Evolutionary conservation across 1,284 basidiomycete genomes (phyloP), one percentile per base, ranked within the genome.

Genomic region (Ceratobasidium sp.): DNA sequence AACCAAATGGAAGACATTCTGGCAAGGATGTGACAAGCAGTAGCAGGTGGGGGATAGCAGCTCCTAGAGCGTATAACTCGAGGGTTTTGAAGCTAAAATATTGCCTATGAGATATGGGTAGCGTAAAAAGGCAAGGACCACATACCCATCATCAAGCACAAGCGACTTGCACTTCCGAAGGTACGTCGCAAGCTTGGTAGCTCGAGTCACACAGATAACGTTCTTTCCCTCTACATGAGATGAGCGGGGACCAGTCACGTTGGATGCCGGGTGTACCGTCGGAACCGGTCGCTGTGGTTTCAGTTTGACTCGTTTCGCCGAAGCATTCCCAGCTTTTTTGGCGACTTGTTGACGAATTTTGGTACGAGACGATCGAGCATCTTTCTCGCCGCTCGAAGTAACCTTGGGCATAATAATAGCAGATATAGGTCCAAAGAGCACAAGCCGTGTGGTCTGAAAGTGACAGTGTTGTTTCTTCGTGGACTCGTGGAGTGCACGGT

Each of bases 1-100:
- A 78, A 0, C 88, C 79, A 80, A 87, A 94, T 0, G 94, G 93
- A 24, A 96, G 85, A 66, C 92, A 88, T 9, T 88, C 84, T 0
- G 94, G 90, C 6, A 96, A 84, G 19, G 93, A 90, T 16, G 90
- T 86, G 5, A 88, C 83, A 1, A 96, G 85, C 48, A 90, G 87
- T 34, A 93, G 82, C 16, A 94, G 87, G 79, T 92, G 92, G 0
- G 94, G 93, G 69, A 96, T 95, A 0, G 94, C 94, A 1, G 95
- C 93, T 29, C 92, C 92, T 86, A 96, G 89, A 0, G 94, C 94
- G 77, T 88, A 90, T 37, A 96, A 83, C 80, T 90, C 88, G 27
- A 96, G 81, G 1, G 87, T 89, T 76, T 91, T 92, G 79, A 92
- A 92, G 53, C 92, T 94, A 76, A 64, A 31, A 58, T 41, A 14